Base-by-base conservation (phyloP, 345 rosid species). In the Kandelia obovata region DNA sequence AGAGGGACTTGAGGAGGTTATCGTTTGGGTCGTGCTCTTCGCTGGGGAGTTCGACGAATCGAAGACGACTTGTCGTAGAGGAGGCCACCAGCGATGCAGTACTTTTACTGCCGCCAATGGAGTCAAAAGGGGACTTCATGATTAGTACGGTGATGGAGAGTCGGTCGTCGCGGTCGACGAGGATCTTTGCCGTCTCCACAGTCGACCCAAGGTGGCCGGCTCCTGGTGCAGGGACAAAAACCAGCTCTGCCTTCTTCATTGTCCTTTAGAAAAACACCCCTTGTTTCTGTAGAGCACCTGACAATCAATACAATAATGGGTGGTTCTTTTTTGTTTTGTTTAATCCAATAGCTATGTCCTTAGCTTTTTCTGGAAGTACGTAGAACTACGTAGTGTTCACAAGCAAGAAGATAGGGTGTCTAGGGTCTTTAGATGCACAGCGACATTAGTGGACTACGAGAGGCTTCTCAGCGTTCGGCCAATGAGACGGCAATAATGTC, bases 111-210 rank as follows among this genome's bases (percentile, higher is more conserved):
- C 20, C 17, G 62, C 25, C 1, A 26, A 65, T 61, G 61, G 75
- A 26, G 9, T 66, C 76, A 10, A 4, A 25, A 0, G 74, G 71
- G 10, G 60, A 21, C 5, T 64, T 69, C 46, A 86, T 68, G 74
- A 83, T 70, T 32, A 87, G 25, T 62, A 88, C 37, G 31, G 91
- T 85, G 79, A 82, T 53, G n/a, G 82, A 85, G 73, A 88, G 73
- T 27, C 75, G 64, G 58, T 79, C 71, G 62, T 85, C 77, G 8
- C 75, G 82, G 37, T 75, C 71, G 21, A 81, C 75, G 20, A 85
- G 79, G 23, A 73, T 79, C 75, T 79, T 82, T 8, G 89, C 85
- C 0, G 75, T 47, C 71, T 87, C 87, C 27, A 80, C 74, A 19
- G 62, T 11, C 3, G 91, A 73, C 3, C 69, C 74, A 17, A 87